These are phyloP conservation scores for Phalaenopsis aphrodite DNA, from an alignment of 106 monocot species.

Conservation along the genomic window DNA sequence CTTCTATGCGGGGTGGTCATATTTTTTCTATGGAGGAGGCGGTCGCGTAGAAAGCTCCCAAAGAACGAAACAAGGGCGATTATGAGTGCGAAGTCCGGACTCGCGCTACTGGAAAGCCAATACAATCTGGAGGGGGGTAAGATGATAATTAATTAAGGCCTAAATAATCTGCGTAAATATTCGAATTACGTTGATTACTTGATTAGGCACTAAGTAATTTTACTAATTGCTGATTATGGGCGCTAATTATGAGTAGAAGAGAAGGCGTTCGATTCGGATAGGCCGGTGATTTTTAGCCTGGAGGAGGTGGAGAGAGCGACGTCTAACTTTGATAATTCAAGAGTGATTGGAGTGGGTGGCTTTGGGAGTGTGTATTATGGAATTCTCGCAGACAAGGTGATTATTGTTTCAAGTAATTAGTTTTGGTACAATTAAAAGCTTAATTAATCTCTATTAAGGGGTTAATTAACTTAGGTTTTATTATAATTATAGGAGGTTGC, in stretches of 20 bases:
- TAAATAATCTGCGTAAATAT: not conserved
- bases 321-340: slow-evolving; percentile 31
- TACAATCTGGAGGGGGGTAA: slow-evolving; percentile 14
- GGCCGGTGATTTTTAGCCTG: slow-evolving; percentile 34
- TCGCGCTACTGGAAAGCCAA: slow-evolving; percentile 14
- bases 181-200: not conserved
- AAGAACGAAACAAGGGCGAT: not conserved
- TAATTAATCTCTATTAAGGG: not conserved
- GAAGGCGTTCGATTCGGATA: slow-evolving; percentile 18
- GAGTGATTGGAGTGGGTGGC: slow-evolving; percentile 48
- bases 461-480: not conserved
- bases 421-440: not conserved
- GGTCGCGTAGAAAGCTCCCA: not conserved
- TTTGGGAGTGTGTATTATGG: slow-evolving; percentile 46
- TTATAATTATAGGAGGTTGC: slow-evolving; percentile 34
- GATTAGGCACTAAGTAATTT: not conserved
- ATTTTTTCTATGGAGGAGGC: not conserved
- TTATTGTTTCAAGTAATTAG: slow-evolving; percentile 11
- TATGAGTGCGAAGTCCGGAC: not conserved
- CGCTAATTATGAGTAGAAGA: not conserved
- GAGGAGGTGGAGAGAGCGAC: slow-evolving; percentile 30
- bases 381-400: slow-evolving; percentile 30
- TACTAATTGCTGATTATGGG: not conserved
- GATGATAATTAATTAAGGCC: not conserved
- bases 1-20: not conserved